Conservation (phyloP, 768 basidiomycete species). For the Russula lepida region DNA sequence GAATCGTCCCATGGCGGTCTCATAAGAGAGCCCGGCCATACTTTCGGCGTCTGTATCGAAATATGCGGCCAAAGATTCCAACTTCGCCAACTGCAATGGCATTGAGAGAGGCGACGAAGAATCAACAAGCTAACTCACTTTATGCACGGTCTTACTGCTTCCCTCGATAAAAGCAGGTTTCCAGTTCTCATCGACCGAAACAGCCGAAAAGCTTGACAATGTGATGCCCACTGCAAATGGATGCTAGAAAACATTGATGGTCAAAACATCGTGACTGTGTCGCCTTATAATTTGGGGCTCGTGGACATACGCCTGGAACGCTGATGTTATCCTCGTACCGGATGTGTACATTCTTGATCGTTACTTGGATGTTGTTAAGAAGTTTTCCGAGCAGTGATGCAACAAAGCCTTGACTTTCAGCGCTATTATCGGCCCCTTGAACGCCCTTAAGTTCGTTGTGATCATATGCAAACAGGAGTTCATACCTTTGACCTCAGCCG, state of each 20-base stretch:
- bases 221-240: slow-evolving; percentile 92
- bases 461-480: background rate
- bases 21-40: slow-evolving; percentile 56
- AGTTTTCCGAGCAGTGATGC: slow-evolving; percentile 81
- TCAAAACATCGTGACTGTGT: background rate
- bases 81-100: slow-evolving; percentile 58
- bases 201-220: slow-evolving; percentile 76
- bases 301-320: slow-evolving; percentile 70
- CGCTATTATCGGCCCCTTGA: slow-evolving; percentile 34
- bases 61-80: slow-evolving; percentile 84
- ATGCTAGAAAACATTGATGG: slow-evolving; percentile 46
- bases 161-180: slow-evolving; percentile 88
- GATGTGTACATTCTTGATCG: slow-evolving; percentile 90
- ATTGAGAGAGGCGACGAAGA: background rate
- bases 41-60: slow-evolving; percentile 89
- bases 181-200: slow-evolving; percentile 87
- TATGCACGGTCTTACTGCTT: slow-evolving; percentile 78
- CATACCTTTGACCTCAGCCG: slow-evolving; percentile 43
- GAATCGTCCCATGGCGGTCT: slow-evolving; percentile 67
- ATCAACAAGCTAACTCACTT: slow-evolving; percentile 40
- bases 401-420: slow-evolving; percentile 72
- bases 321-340: slow-evolving; percentile 94
- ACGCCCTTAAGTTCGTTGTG: background rate
- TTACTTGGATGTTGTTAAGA: slow-evolving; percentile 93
- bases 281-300: background rate